Evolutionary conservation across 306 rosid species (phyloP), one percentile per base, ranked within the genome.

Genomic region (Biancaea sappan): DNA sequence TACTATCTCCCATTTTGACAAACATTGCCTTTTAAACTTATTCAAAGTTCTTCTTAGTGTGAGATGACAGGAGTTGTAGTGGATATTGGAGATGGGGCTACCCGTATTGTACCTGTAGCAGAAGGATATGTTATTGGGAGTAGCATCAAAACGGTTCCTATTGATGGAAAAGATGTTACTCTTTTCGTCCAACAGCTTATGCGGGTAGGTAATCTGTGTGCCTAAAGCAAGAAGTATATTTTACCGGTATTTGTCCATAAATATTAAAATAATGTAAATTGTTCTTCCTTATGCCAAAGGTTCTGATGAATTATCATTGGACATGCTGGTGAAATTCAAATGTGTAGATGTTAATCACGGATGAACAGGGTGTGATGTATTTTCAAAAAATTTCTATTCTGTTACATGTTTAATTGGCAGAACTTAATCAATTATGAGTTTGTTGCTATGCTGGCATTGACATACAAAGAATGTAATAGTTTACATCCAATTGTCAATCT

Each of bases 51-150:
- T 83, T 83, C 79, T 74, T 81, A 95, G 99, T 92, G 99, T 78
- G 98, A 95, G 98, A 95, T 95, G 99, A 95, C 99, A 84, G 99
- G 99, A 81, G 98, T 95, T 74, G 99, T 95, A 29, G 97, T 95
- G 65, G 99, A 95, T 83, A 66, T 92, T 47, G 99, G 99, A 84
- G 99, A 95, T 64, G 99, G 99, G 71, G 91, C 98, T 52, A 78
- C 97, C 29, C 98, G 88, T 84, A 86, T 95, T 77, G 99, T 95
- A 63, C 99, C 99, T 48, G 98, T 95, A 79, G 99, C 99, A 16
- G 99, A 95, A 79, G 99, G 98, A 76, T 95, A 92, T 81, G 99
- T 95, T 51, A 95, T 95, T 76, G 99, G 99, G 71, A 89, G 98
- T 79, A 95, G 99, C 87, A 95, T 95, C 70, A 95, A 86, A 88